Conservation (phyloP, 1,139 yeast genomes). For the Hyphopichia khmerensis region DNA sequence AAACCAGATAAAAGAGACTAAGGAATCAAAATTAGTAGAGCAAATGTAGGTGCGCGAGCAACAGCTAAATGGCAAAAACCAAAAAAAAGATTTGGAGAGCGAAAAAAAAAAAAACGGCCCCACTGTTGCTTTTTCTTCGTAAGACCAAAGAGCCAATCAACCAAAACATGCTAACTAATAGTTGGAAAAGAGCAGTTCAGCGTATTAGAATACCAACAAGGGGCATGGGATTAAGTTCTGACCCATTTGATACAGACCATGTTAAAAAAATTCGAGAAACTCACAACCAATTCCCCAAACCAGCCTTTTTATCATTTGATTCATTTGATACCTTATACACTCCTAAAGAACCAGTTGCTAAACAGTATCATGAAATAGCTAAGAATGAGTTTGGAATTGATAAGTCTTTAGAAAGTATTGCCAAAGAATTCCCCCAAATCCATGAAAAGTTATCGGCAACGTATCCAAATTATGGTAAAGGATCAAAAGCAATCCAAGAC, state of each 20-base stretch:
- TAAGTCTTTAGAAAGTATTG: constrained; percentile 27
- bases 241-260: constrained; percentile 27
- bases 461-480: constrained; percentile 64
- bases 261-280: constrained; percentile 31
- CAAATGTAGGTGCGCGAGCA: too few species aligned
- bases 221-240: constrained; percentile 13
- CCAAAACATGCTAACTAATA: background rate
- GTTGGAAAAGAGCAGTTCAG: background rate
- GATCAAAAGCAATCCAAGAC: constrained; percentile 10
- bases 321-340: constrained; percentile 65
- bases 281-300: constrained; percentile 31
- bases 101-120: too few species aligned
- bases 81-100: too few species aligned
- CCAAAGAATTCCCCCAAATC: constrained; percentile 25
- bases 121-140: too few species aligned
- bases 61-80: too few species aligned
- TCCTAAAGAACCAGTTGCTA: constrained; percentile 52
- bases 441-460: constrained; percentile 23
- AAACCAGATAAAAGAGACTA: too few species aligned
- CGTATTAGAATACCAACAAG: too few species aligned
- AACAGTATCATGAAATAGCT: constrained; percentile 52
- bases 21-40: too few species aligned
- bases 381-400: constrained; percentile 39
- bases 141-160: too few species aligned
- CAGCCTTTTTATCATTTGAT: constrained; percentile 60